Evolutionary conservation across 2,329 filamentous ascomycete species (phyloP), one percentile per base, ranked within the genome.

Genomic region (Colletotrichum shisoi): DNA sequence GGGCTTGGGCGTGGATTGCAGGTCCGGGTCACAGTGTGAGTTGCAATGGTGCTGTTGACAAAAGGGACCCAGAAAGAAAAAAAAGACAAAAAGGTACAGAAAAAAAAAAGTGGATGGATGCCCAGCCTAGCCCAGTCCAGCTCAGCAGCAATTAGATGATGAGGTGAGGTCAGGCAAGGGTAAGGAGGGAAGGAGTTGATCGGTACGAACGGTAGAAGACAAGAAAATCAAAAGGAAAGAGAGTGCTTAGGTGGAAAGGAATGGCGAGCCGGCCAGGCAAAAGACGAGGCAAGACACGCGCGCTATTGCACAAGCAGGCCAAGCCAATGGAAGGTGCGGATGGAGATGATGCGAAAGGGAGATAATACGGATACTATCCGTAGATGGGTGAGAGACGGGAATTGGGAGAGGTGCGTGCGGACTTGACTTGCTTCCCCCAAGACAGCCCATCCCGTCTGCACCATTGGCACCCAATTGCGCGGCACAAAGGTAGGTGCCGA

Each of bases 331-430:
- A 34, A 46, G 13, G n/a, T 17, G 17, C 27, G 3, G 19, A 58
- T 21, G 56, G n/a, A 61, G 57, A 65, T 54, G 48, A 48, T 61
- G 62, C 46, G 62, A 45, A 58, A 65, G 62, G 62, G 45, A 57
- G 44, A 57, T 46, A 45, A 31, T 31, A 31, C 27, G 27, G 27
- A 31, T 31, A 31, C 27, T 31, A n/a, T n/a, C n/a, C n/a, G n/a
- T n/a, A 31, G 24, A 24, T 24, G 24, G 40, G 21, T 42, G 52
- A n/a, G 48, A 17, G 11, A 15, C 52, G 40, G 39, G 45, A 62
- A 57, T 57, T 58, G 34, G 42, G 45, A 52, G 51, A 52, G 46
- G 52, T 39, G 63, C 63, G 59, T 57, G 63, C 58, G 60, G n/a
- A 27, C 39, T 31, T 19, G 24, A 34, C 31, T 9, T 34, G 31